Evolutionary conservation across 1,284 basidiomycete species (phyloP).

Genomic region (Moesziomyces antarcticus): DNA sequence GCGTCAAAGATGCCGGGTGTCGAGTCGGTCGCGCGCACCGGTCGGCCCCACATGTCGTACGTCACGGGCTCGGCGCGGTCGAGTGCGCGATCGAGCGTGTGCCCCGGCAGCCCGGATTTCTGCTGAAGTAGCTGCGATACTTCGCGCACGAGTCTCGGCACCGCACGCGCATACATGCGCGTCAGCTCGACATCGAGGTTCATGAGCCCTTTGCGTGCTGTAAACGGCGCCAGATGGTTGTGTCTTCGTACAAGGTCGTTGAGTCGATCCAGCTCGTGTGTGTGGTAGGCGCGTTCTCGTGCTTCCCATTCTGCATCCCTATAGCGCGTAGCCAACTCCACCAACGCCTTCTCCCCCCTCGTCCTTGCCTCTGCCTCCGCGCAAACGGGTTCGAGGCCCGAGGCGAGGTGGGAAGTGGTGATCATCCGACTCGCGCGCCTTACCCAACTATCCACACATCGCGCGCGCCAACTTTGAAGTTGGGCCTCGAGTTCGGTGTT

Average conservation of each 20-base stretch:
- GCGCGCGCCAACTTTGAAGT: conserved; percentile 75
- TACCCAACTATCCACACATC: conserved; percentile 75
- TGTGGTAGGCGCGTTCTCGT: conserved; percentile 71
- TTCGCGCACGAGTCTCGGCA: conserved; percentile 16
- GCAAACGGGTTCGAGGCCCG: conserved; percentile 69
- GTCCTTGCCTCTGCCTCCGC: conserved; percentile 44
- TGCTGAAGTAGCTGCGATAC: conserved; percentile 5
- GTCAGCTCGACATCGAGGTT: conserved; percentile 33
- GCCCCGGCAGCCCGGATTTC: conserved; percentile 1
- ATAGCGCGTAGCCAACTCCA: conserved; percentile 69
- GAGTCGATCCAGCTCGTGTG: conserved; percentile 40
- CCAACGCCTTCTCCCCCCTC: conserved; percentile 10
- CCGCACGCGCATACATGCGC: conserved; percentile 16
- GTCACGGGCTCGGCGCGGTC: conserved; percentile 1
- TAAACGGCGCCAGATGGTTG: conserved; percentile 57
- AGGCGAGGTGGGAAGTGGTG: conserved; percentile 67
- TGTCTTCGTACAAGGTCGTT: conserved; percentile 56
- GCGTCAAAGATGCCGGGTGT: conserved; percentile 8
- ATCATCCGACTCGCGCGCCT: conserved; percentile 76
- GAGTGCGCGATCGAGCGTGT: conserved; percentile 6
- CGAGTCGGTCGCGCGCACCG: background rate
- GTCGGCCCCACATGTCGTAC: conserved; percentile 42
- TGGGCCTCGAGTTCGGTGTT: conserved; percentile 77
- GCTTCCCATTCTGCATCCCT: conserved; percentile 81
- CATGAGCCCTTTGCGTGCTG: conserved; percentile 52